Evolutionary conservation across 768 basidiomycete species (phyloP).

Genomic region (Tylopilus plumbeoviolaceoides): DNA sequence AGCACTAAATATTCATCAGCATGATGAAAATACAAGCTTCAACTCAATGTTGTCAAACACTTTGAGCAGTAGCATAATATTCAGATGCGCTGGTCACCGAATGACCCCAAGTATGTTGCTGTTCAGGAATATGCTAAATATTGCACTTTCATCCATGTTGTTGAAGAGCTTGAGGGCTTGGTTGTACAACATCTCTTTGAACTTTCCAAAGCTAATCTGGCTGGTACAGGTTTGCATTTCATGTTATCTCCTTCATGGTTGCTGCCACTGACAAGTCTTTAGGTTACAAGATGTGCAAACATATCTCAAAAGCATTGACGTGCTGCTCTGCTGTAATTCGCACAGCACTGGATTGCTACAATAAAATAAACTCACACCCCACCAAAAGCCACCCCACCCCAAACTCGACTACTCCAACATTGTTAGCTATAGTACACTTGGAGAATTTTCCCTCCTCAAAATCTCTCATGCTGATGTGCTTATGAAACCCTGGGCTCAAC

Average conservation of each 20-base stretch:
- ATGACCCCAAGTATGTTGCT: not conserved
- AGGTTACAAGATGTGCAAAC: constrained; percentile 1
- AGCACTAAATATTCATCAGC: not conserved
- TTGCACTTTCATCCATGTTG: not conserved
- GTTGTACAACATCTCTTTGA: not conserved
- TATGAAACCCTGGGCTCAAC: not conserved
- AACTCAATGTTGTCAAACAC: not conserved
- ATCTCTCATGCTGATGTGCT: not conserved
- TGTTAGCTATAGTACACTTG: not conserved
- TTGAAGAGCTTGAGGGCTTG: not conserved
- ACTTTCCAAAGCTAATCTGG: not conserved
- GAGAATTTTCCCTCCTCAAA: not conserved
- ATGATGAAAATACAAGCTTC: not conserved
- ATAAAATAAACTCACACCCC: not conserved
- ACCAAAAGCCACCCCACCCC: not conserved
- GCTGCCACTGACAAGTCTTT: no score
- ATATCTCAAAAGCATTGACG: not conserved
- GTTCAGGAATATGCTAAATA: not conserved
- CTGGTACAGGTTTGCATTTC: not conserved
- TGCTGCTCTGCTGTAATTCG: not conserved
- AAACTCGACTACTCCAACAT: not conserved
- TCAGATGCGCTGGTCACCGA: not conserved
- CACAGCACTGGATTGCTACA: not conserved
- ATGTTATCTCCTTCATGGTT: no score
- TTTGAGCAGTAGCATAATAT: not conserved